Evolutionary conservation across 2,329 filamentous ascomycete species (phyloP), one percentile per base, ranked within the genome.

Genomic region (Diaporthe sp.): DNA sequence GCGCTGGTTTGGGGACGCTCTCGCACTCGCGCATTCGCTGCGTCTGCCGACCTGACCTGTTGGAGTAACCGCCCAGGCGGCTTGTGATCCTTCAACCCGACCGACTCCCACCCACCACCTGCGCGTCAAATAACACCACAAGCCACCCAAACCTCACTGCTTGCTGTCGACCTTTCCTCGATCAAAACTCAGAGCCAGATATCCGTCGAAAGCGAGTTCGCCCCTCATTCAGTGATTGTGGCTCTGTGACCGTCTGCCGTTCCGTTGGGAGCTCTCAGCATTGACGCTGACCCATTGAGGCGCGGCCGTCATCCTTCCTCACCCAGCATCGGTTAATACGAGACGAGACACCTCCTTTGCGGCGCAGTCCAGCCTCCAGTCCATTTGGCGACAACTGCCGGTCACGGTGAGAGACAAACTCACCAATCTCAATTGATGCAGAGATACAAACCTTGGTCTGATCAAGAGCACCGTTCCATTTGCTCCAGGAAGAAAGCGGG

Each of bases 271-370:
- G 46, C 71, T n/a, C 49, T 53, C 25, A 53, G 58, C 44, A 72
- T 72, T 53, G 71, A 72, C 57, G 44, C 44, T 73, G 58, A 73
- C 46, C 19, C 49, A 60, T 51, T 51, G 44, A 65, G 44, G 58
- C 71, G 44, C 46, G 42, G 42, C 39, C 37, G 58, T 53, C 58
- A 73, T 28, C 70, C 39, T 61, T 37, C 28, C 42, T 49, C 53
- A 44, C 28, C 44, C 68, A 34, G 39, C 22, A 25, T 25, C 39
- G 53, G 28, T 19, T 37, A 65, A 65, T 49, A 72, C 70, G 55
- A 61, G 53, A 60, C 42, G 44, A 61, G 37, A 37, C 53, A 60
- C 37, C n/a, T 61, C 57, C 28, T 49, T 37, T 72, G 70, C 65
- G 65, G 65, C 65, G 49, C 65, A 70, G 65, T 53, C 65, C 25